Evolutionary conservation across 2,329 filamentous ascomycete species (phyloP).

Genomic region (Simplicillium sp.): DNA sequence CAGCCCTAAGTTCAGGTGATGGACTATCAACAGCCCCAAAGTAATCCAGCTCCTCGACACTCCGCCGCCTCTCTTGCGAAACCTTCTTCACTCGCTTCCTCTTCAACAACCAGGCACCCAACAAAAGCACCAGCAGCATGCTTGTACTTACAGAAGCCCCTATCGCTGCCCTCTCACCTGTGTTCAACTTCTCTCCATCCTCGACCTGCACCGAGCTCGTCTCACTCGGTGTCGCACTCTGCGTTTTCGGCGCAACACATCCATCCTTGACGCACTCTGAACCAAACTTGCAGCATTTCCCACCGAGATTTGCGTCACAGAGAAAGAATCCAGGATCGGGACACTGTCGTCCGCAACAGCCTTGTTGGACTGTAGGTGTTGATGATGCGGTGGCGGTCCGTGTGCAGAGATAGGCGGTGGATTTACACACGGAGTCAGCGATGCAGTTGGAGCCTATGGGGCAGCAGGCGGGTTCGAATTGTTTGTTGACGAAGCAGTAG

Average conservation of each 20-base stretch:
- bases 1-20: constrained; percentile 24
- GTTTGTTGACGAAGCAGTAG: constrained; percentile 34
- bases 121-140: too few species aligned
- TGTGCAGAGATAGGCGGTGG: constrained; percentile 23
- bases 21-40: constrained; percentile 1
- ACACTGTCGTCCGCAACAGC: constrained; percentile 31
- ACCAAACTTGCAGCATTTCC: constrained; percentile 39
- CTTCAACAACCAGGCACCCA: too few species aligned
- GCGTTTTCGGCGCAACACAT: constrained; percentile 23
- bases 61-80: too few species aligned
- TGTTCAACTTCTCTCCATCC: too few species aligned
- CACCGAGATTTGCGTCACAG: constrained; percentile 33
- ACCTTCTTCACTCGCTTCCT: too few species aligned
- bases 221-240: constrained; percentile 9
- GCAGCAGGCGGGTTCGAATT: constrained; percentile 28
- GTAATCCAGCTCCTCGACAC: too few species aligned
- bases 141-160: too few species aligned
- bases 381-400: constrained; percentile 17
- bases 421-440: constrained; percentile 23
- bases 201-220: constrained; percentile 7
- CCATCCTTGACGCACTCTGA: constrained; percentile 27
- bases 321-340: constrained; percentile 30
- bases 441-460: constrained; percentile 30
- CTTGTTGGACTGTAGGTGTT: constrained; percentile 14
- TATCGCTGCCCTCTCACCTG: too few species aligned